Conservation (phyloP, 2,329 filamentous ascomycete genomes). For the Ophiostoma tasmaniense region DNA sequence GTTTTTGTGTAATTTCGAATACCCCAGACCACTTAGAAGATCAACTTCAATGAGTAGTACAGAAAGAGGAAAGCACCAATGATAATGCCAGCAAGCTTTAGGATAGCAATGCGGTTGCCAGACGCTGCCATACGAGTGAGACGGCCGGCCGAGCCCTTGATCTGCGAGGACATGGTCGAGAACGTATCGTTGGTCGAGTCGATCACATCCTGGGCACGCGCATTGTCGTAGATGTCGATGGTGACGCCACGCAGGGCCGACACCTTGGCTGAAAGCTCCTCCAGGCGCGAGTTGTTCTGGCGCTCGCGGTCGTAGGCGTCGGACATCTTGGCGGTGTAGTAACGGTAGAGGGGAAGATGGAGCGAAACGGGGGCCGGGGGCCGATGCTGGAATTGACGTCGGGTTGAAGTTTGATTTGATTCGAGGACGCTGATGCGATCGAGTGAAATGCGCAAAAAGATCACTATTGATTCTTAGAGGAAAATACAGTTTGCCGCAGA, state of each 20-base stretch:
- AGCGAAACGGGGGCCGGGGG: background rate
- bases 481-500: background rate
- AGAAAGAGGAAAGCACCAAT: slow-evolving; percentile 63
- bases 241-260: slow-evolving; percentile 87
- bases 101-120: slow-evolving; percentile 82
- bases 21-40: slow-evolving; percentile 39
- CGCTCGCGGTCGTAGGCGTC: slow-evolving; percentile 71
- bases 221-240: slow-evolving; percentile 96
- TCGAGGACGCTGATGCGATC: background rate
- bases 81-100: slow-evolving; percentile 82
- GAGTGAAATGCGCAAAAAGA: background rate
- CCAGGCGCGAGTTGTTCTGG: slow-evolving; percentile 92
- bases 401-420: background rate
- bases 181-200: slow-evolving; percentile 90
- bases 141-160: slow-evolving; percentile 76
- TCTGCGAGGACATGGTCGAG: slow-evolving; percentile 69
- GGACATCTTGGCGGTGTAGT: slow-evolving; percentile 45
- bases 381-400: background rate
- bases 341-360: too few relatives aligned
- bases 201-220: slow-evolving; percentile 77
- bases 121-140: slow-evolving; percentile 83
- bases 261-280: slow-evolving; percentile 85
- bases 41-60: slow-evolving; percentile 61
- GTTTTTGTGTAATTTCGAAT: background rate
- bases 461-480: background rate